Evolutionary conservation across 306 rosid species (phyloP), one percentile per base, ranked within the genome.

Genomic region (Glycine soja): DNA sequence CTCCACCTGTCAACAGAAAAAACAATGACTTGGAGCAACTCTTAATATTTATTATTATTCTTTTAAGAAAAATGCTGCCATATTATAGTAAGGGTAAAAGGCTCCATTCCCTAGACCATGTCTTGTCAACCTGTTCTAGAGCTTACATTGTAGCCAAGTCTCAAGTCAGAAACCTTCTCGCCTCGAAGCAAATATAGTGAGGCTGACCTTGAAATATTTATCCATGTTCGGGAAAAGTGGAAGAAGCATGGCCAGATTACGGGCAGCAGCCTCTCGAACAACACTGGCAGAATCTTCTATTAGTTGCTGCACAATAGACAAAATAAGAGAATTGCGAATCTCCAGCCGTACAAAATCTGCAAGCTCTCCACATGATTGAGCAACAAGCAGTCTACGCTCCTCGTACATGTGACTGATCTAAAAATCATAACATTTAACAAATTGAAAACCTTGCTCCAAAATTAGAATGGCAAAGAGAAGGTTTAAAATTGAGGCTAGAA

Each of bases 161-260:
- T 90, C 98, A 93, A 88, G 97, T 95, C 96, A 95, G 97, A 92
- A 93, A 88, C 91, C 98, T 91, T 92, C 97, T 95, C 97, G 97
- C 98, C 98, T 93, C 97, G 93, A 93, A 93, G 96, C 99, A 91
- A 89, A 89, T 93, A 87, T 93, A 96, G 97, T 96, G 98, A 92
- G 92, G 99, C 99, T 93, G 98, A 95, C 99, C 99, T 95, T 95
- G 99, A 92, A 93, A 95, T 93, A 95, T 90, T 95, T 95, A 83
- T 93, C 99, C 85, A 72, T 83, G 90, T 89, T 90, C 7, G 99
- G 99, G 74, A 93, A 95, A 85, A 88, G 94, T 18, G 97, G 97
- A 73, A 95, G 98, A 90, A 95, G 91, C 94, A 93, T 64, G 61
- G 99, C 97, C 84, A 95, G 97, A 93, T 95, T 95, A 79, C 72